Evolutionary conservation across 2,329 filamentous ascomycete genomes (phyloP).

Genomic region (Aspergillus flavus): DNA sequence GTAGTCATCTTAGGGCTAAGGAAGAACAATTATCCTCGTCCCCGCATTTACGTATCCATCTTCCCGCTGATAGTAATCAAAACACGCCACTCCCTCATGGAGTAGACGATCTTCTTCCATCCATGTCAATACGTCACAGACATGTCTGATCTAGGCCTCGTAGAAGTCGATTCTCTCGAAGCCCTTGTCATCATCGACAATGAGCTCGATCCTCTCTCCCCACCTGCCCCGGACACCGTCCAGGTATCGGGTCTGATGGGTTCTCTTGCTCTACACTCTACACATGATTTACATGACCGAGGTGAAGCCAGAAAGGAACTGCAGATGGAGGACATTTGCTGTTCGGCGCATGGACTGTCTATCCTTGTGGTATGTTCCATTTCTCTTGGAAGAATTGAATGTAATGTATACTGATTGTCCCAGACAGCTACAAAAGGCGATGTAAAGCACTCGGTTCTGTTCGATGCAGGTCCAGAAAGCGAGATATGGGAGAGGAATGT

Average conservation of each 20-base stretch:
- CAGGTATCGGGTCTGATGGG: slow-evolving; percentile 47
- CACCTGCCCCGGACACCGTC: slow-evolving; percentile 47
- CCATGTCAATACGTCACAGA: neutral
- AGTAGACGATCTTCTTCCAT: neutral
- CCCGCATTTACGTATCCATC: neutral
- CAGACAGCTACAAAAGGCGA: slow-evolving; percentile 53
- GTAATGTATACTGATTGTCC: neutral
- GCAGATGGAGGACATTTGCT: slow-evolving; percentile 55
- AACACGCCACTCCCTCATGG: neutral
- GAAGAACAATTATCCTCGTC: slow-evolving; percentile 1
- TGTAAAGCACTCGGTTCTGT: slow-evolving; percentile 52
- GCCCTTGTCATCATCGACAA: slow-evolving; percentile 57
- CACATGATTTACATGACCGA: slow-evolving; percentile 37
- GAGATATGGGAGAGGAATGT: slow-evolving; percentile 55
- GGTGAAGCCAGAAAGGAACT: slow-evolving; percentile 50
- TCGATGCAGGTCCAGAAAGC: slow-evolving; percentile 58
- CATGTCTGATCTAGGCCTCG: slow-evolving; percentile 25
- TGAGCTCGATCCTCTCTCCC: slow-evolving; percentile 57
- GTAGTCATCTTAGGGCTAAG: neutral
- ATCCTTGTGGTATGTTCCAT: slow-evolving; percentile 50
- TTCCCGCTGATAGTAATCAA: neutral
- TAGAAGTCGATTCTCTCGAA: slow-evolving; percentile 52
- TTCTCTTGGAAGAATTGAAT: neutral
- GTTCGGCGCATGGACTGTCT: slow-evolving; percentile 58
- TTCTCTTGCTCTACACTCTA: slow-evolving; percentile 43